Evolutionary conservation across 768 basidiomycete genomes (phyloP), one percentile per base, ranked within the genome.

Genomic region (Exsudoporus frostii): DNA sequence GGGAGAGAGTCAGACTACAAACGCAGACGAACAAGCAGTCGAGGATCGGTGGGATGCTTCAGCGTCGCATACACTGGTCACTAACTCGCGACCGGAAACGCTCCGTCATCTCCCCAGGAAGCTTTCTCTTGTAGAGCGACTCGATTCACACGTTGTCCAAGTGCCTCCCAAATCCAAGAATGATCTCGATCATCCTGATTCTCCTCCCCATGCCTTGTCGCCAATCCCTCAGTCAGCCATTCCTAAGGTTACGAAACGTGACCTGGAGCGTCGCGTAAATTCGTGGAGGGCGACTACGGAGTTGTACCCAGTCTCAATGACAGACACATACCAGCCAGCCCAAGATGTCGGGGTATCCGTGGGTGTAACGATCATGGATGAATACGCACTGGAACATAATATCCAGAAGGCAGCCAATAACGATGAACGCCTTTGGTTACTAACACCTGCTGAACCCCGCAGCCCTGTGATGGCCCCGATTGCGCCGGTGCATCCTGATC

Each of bases 111-210:
- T 79, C 29, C 88, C 87, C 4, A 76, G 75, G 56, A 86, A 85
- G 56, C 74, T 90, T 10, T 88, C 87, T 1, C 77, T 90, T 9
- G 75, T 89, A 4, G 85, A 88, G 59, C 77, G 82, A 53, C 77
- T 82, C 49, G 86, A 87, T 48, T 53, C 68, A 4, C 56, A 67
- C 20, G 76, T 77, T 7, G 57, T 65, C 63, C 76, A 65, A 50
- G 68, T 63, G n/a, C 74, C 74, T 20, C 60, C 68, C 48, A 70
- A 62, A 59, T 50, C 56, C 32, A 51, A 57, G 45, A 51, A 48
- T n/a, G 36, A 39, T 33, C 37, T 36, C 9, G 42, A 25, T 25
- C 56, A 59, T 20, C 66, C 34, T 1, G 43, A 45, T 17, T 45
- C 67, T 5, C 13, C 54, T 19, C 66, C 71, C 1, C 76, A 74